Evolutionary conservation across 192 early-diverging fungal species (phyloP).

Genomic region (Entophlyctis luteolus): DNA sequence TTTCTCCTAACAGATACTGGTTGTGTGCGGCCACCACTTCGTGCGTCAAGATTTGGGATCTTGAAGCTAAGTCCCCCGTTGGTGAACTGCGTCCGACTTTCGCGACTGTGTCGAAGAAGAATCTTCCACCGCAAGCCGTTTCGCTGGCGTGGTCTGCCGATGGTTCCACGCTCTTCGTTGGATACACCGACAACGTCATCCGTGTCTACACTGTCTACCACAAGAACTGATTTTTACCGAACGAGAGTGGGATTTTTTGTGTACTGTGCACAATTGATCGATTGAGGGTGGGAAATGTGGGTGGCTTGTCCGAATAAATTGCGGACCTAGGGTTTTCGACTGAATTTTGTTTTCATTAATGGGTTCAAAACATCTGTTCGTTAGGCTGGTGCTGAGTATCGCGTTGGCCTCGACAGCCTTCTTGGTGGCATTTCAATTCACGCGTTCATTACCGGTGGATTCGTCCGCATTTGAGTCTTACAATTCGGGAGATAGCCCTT

Average conservation of each 20-base stretch:
- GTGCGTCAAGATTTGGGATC: conserved; percentile 99
- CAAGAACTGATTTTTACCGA: conserved; percentile 5
- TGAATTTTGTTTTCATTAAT: too few species aligned
- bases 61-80: conserved; percentile 96
- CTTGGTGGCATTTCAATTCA: too few species aligned
- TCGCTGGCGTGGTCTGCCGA: conserved; percentile 98
- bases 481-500: too few species aligned
- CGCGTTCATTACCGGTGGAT: too few species aligned
- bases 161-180: conserved; percentile 95
- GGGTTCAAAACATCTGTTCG: too few species aligned
- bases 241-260: not conserved
- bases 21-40: conserved; percentile 93
- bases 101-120: conserved; percentile 57
- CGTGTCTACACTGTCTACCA: conserved; percentile 46
- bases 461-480: too few species aligned
- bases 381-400: too few species aligned
- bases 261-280: not conserved
- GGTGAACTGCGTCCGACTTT: conserved; percentile 68
- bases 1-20: conserved; percentile 99
- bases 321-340: too few species aligned
- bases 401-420: too few species aligned
- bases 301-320: not conserved
- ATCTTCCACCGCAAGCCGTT: conserved; percentile 79
- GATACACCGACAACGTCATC: conserved; percentile 93
- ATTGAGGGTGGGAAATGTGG: not conserved